Evolutionary conservation across 441 rosid species (phyloP), one percentile per base, ranked within the genome.

Genomic region (Hypseocharis bilobata): DNA sequence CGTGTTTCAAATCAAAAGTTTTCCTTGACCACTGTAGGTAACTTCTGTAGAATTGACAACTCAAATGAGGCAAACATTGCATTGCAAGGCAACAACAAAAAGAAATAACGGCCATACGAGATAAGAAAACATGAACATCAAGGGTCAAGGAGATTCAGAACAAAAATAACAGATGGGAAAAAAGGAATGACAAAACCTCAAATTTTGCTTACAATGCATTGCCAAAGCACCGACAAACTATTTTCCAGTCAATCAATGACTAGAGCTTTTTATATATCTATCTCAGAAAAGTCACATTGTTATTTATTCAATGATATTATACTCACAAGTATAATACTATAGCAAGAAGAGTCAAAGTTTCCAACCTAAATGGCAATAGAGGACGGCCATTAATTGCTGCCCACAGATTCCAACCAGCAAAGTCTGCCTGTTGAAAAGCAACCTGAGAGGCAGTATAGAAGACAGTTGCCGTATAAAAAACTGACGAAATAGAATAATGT

Each of bases 341-440:
- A n/a, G 17, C 22, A 27, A 32, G 8, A 7, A 42, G 6, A 44
- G 30, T 38, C 25, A 0, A 13, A 7, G 20, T 3, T 28, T 32
- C 64, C 68, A 62, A 92, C 96, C 92, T 89, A 77, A 92, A 92
- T 20, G 98, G 98, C 70, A 92, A 78, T 74, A 89, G 74, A 20
- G 96, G 98, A 29, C 96, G 88, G 74, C 71, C 71, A 76, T 92
- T 92, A 52, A 89, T 88, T 64, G 96, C 96, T 64, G 96, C 96
- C 98, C 98, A 92, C 23, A 92, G 73, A 80, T 92, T 92, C 96
- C 96, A 92, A 74, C 96, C 96, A 66, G 92, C 69, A 78, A 89
- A 88, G 75, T 92, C 96, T 26, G 98, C 98, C 79, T 89, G 96
- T 78, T 89, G 96, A 77, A 92, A 89, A 20, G 98, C 96, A 81